These are phyloP conservation scores for Suillus subaureus DNA, from an alignment of 768 basidiomycete genomes.

Conservation along the genomic window DNA sequence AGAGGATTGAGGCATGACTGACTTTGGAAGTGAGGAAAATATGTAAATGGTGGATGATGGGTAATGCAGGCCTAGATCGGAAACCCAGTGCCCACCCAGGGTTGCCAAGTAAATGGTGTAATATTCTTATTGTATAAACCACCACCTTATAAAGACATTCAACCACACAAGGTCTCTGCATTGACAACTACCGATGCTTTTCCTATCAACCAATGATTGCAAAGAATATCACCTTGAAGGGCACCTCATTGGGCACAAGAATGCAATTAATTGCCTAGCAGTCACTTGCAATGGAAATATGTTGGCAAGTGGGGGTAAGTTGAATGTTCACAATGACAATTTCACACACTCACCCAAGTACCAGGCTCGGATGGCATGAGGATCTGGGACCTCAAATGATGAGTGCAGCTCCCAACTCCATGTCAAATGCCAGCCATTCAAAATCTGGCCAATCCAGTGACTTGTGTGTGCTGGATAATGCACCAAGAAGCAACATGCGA, in stretches of 20 bases:
- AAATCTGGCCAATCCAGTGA: slow-evolving; percentile 9
- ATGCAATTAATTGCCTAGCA: slow-evolving; percentile 10
- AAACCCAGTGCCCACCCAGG: too few relatives aligned
- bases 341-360: neutral
- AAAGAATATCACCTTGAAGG: slow-evolving; percentile 8
- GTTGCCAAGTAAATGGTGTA: too few relatives aligned
- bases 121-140: too few relatives aligned
- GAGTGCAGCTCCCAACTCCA: neutral
- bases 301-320: slow-evolving; percentile 12
- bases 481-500: neutral
- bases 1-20: neutral
- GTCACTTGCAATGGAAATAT: slow-evolving; percentile 5
- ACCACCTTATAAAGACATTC: too few relatives aligned
- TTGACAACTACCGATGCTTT: too few relatives aligned
- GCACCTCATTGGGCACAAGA: slow-evolving; percentile 9
- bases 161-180: too few relatives aligned
- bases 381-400: slow-evolving; percentile 12
- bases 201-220: too few relatives aligned
- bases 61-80: neutral
- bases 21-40: neutral
- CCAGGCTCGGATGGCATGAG: slow-evolving; percentile 11
- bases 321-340: neutral
- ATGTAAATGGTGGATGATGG: neutral
- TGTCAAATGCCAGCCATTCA: slow-evolving; percentile 6
- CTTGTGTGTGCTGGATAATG: slow-evolving; percentile 9